A percentile compares a stretch with the other conserved stretches of the same genome.
These are phyloP conservation scores for Peronospora farinosa DNA, from an alignment of 352 stramenopile genomes.

Conservation along the genomic window DNA sequence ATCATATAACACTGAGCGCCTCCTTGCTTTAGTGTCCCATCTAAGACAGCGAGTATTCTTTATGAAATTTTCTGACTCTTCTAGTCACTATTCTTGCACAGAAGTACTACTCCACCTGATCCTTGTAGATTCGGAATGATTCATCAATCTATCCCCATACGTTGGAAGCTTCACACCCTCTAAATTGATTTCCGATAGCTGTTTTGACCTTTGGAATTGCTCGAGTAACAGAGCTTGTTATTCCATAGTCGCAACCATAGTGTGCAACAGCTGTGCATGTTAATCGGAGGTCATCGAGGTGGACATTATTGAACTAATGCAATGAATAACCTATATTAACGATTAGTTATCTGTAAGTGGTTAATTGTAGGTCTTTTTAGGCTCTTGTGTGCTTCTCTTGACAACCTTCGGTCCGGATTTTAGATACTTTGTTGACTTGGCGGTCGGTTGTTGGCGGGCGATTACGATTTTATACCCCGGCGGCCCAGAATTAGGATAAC, in stretches of 20 bases:
- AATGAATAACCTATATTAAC: constrained; percentile 3
- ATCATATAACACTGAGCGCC: constrained; percentile 13
- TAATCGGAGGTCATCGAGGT: constrained; percentile 1
- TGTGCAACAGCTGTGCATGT: not conserved
- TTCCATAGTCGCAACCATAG: constrained; percentile 2
- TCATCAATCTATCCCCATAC: constrained; percentile 1
- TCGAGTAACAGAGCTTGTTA: not conserved
- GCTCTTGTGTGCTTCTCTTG: too few relatives aligned
- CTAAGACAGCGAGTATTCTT: not conserved
- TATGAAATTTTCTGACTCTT: constrained; percentile 5
- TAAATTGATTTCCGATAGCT: constrained; percentile 1
- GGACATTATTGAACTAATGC: not conserved
- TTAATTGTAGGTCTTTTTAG: not conserved
- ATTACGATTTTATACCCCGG: too few relatives aligned
- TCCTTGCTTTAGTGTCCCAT: constrained; percentile 10
- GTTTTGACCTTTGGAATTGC: not conserved
- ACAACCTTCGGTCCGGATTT: too few relatives aligned
- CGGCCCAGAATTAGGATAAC: too few relatives aligned
- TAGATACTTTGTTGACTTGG: too few relatives aligned
- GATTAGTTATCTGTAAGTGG: not conserved
- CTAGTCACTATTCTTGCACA: constrained; percentile 9
- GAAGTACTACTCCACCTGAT: constrained; percentile 13
- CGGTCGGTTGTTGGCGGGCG: too few relatives aligned
- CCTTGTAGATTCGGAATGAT: constrained; percentile 2
- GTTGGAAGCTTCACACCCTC: constrained; percentile 1